Conservation (phyloP, 305 asterid genomes). For the Solanum hybrid region DNA sequence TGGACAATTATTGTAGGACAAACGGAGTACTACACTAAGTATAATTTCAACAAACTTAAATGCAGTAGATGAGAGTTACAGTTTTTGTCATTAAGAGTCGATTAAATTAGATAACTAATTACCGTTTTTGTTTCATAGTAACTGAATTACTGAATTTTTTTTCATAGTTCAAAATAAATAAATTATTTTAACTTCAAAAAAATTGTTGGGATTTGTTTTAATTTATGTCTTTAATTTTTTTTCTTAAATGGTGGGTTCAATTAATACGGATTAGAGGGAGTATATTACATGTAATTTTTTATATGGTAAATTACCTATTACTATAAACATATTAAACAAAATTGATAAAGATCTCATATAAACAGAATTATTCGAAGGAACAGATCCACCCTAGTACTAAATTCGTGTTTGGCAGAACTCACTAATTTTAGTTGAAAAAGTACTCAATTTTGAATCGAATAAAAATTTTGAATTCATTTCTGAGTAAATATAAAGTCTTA, state of each 20-base stretch:
- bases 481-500: neutral
- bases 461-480: accelerated
- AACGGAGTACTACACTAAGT: neutral
- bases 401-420: neutral
- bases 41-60: neutral
- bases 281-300: neutral
- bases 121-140: neutral
- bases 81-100: neutral
- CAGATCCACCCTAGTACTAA: neutral
- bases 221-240: neutral
- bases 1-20: too few relatives aligned
- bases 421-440: neutral
- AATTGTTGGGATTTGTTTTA: neutral
- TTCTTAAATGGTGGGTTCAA: neutral
- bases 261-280: neutral
- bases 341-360: neutral
- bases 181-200: too few relatives aligned
- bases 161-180: neutral
- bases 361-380: neutral
- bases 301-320: neutral
- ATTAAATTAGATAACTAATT: neutral
- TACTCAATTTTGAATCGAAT: neutral
- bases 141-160: neutral
- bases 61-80: neutral
- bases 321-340: neutral